Base-by-base conservation (phyloP, 768 basidiomycete species). In the Hericium rajendrae region DNA sequence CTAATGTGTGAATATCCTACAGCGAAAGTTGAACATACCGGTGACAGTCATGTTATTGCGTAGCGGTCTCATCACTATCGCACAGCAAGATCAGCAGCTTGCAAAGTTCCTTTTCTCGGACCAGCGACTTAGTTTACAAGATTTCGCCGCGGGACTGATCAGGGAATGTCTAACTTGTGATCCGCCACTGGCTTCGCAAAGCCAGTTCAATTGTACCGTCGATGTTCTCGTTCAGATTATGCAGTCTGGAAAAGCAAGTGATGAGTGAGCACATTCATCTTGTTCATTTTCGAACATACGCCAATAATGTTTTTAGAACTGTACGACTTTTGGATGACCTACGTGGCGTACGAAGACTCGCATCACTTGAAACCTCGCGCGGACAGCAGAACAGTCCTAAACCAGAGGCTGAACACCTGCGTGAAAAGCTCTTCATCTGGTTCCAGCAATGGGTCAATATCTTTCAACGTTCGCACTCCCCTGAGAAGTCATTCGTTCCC, bases 371-470 rank as follows among this genome's bases (percentile, higher is more conserved):
- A 20, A 20, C 77, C 54, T 58, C 65, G 18, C 39, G 64, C 66
- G 26, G 63, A 70, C 53, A 64, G 70, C 51, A 76, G 76, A 48
- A 74, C 81, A 75, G 80, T 4, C 76, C 74, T 43, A 84, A 86
- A 66, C 80, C 85, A 3, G 89, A 89, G 69, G 82, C 81, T 2
- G 87, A 88, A 50, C 82, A 86, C 60, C 74, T 91, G 57, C 77
- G 87, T 38, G 86, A 89, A 63, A 87, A 86, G 62, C 71, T 92
- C 0, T 81, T 83, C 60, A 74, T 81, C 54, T 89, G 85, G 84
- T 91, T 91, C 75, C 88, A 91, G 66, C 89, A 97, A 76, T 99
- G 97, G 97, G 91, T 97, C 62, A 78, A 79, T 51, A 88, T 97
- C 61, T 98, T 92, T 77, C 92, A 94, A 71, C 82, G 89, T 58